Evolutionary conservation across 2,329 filamentous ascomycete species (phyloP).

Genomic region (Fusarium pseudograminearum): DNA sequence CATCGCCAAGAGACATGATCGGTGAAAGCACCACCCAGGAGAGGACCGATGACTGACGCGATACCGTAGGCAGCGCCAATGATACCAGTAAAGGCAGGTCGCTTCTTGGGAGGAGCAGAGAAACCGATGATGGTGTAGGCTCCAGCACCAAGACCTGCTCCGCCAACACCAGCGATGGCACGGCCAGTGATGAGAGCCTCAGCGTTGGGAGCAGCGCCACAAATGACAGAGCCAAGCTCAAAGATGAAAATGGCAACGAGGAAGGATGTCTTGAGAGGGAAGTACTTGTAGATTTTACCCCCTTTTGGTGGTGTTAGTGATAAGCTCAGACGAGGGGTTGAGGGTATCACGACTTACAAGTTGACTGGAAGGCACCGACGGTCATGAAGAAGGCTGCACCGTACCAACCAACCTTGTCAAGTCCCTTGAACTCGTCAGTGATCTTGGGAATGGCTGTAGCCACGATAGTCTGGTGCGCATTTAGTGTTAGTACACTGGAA

Average conservation of each 20-base stretch:
- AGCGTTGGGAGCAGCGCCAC: constrained; percentile 60
- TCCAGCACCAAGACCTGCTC: constrained; percentile 63
- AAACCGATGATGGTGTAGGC: constrained; percentile 64
- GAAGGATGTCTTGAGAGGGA: constrained; percentile 64
- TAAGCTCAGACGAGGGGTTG: background rate
- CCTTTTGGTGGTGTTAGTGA: constrained; percentile 48
- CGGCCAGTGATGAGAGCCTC: constrained; percentile 64
- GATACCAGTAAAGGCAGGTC: constrained; percentile 55
- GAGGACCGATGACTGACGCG: constrained; percentile 53
- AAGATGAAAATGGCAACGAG: constrained; percentile 63
- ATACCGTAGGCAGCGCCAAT: constrained; percentile 54
- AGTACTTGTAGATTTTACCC: constrained; percentile 65
- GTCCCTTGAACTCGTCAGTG: constrained; percentile 63
- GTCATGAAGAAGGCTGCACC: constrained; percentile 67
- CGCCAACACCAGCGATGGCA: constrained; percentile 61
- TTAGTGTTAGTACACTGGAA: constrained; percentile 6
- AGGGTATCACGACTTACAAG: constrained; percentile 50
- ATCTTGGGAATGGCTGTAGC: constrained; percentile 69
- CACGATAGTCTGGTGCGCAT: constrained; percentile 61
- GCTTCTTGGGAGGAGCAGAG: constrained; percentile 52
- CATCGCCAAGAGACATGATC: constrained; percentile 55
- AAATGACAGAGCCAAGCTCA: constrained; percentile 66
- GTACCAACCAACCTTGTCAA: constrained; percentile 70
- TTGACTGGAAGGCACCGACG: constrained; percentile 59
- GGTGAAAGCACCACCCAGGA: constrained; percentile 55